phyloP scores from a whole-genome alignment of 306 rosid species.

The Quercus suber region DNA sequence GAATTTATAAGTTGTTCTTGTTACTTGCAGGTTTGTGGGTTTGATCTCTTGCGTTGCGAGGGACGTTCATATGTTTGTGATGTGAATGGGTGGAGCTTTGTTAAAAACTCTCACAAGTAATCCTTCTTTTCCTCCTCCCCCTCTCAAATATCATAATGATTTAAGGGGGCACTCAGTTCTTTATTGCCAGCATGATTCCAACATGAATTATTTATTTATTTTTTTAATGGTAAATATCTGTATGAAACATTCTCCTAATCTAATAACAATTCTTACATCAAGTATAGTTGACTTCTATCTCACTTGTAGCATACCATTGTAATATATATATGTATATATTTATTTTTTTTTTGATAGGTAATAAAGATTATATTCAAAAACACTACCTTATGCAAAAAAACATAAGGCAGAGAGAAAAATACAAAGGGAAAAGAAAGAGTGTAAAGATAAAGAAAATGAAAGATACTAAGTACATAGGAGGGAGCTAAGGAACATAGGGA shows the following conservation, averaged over 20 bases:
- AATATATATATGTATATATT: too few relatives aligned
- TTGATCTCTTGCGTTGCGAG: slow-evolving; percentile 92
- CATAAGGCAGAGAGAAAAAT: too few relatives aligned
- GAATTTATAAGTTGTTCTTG: slow-evolving; percentile 20
- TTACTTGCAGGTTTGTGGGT: slow-evolving; percentile 86
- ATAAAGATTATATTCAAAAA: too few relatives aligned
- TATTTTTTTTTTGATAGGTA: too few relatives aligned
- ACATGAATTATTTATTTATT: background rate
- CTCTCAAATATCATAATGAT: slow-evolving; percentile 15
- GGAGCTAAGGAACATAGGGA: too few relatives aligned
- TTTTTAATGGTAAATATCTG: background rate
- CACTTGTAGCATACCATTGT: too few relatives aligned
- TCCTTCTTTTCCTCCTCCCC: background rate
- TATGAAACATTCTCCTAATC: background rate
- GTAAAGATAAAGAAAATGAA: too few relatives aligned
- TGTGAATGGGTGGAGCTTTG: slow-evolving; percentile 99
- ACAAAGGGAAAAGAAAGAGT: too few relatives aligned
- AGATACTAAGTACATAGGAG: too few relatives aligned
- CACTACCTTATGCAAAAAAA: too few relatives aligned
- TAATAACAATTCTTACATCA: too few relatives aligned
- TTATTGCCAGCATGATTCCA: slow-evolving; percentile 15
- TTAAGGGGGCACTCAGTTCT: slow-evolving; percentile 2
- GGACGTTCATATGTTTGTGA: slow-evolving; percentile 98
- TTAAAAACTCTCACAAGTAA: slow-evolving; percentile 96
- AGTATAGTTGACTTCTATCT: too few relatives aligned